Base-by-base conservation (phyloP, 352 stramenopile genomes). In the Globisporangium nagaii region DNA sequence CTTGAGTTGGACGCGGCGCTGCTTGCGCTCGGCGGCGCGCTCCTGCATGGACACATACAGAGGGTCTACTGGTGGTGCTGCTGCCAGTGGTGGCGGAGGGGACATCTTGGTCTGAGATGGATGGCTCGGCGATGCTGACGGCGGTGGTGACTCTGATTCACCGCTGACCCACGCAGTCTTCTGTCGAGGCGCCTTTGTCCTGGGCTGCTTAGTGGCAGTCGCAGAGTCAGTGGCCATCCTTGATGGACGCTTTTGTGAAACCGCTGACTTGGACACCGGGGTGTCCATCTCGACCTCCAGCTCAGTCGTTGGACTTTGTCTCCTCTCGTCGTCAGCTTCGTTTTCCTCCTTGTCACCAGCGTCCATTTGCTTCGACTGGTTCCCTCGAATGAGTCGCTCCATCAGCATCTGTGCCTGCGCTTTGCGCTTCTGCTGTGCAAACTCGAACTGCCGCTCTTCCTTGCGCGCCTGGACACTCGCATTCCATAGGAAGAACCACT, bases 401-500 rank as follows among this genome's bases (percentile, higher is more conserved):
- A 84, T 65, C 3, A 84, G 47, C 20, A 50, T 47, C 30, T 80
- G 57, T 0, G 66, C 67, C 35, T 84, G 65, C 48, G 58, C 66
- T 45, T 63, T 65, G 25, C 78, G 63, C 24, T 42, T 66, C 15
- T 60, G 52, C 32, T 65, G 60, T 13, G 65, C 63, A 2, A 47
- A 6, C 37, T 66, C 54, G 11, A 65, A 34, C n/a, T 53, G 45
- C n/a, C 53, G 52, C 12, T 57, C 58, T 10, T 84, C 68, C 39
- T 71, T 72, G 25, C 46, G 27, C 15, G 67, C 63, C 20, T 24
- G 52, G 9, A 65, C 55, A 17, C 53, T 61, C 17, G 36, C 44
- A 1, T n/a, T 42, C 79, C 79, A 90, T 4, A 39, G 62, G 40
- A 83, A 78, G 49, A 90, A 88, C 73, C 62, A 81, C 25, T 47